A percentile compares a stretch with the other conserved stretches of the same genome.
These are phyloP conservation scores for Cucurbita argyrosperma DNA, from an alignment of 306 rosid species.

Conservation along the genomic window DNA sequence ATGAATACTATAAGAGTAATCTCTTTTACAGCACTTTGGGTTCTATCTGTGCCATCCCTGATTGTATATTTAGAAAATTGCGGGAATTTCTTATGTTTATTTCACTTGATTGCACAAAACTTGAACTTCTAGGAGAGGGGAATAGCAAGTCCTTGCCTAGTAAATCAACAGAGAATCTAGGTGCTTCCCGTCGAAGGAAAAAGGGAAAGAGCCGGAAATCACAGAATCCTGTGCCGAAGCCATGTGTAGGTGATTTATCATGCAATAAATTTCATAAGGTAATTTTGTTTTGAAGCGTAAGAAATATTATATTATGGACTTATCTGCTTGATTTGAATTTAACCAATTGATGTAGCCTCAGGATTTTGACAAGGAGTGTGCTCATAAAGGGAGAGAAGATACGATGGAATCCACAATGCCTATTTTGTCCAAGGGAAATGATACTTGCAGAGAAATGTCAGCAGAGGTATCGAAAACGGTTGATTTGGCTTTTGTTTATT, in stretches of 20 bases:
- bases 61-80: constrained; percentile 61
- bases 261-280: constrained; percentile 35
- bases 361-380: constrained; percentile 31
- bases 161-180: constrained; percentile 52
- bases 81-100: constrained; percentile 79
- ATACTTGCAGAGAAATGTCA: constrained; percentile 21
- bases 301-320: not conserved
- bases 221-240: constrained; percentile 30
- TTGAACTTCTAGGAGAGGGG: constrained; percentile 59
- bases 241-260: constrained; percentile 19
- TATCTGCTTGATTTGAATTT: constrained; percentile 16
- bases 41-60: constrained; percentile 71
- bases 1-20: constrained; percentile 43
- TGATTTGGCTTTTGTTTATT: constrained; percentile 7
- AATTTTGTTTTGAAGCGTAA: constrained; percentile 14
- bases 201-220: constrained; percentile 59
- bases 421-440: constrained; percentile 22
- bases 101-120: constrained; percentile 81
- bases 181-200: constrained; percentile 51
- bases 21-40: constrained; percentile 65
- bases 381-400: constrained; percentile 29
- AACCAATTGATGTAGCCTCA: constrained; percentile 27
- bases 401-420: constrained; percentile 19
- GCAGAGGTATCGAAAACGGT: constrained; percentile 38
- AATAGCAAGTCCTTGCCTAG: constrained; percentile 30